A percentile compares a stretch with the other conserved stretches of the same genome.
These are phyloP conservation scores for Pyricularia grisea DNA, from an alignment of 2,329 filamentous ascomycete species.

Conservation along the genomic window DNA sequence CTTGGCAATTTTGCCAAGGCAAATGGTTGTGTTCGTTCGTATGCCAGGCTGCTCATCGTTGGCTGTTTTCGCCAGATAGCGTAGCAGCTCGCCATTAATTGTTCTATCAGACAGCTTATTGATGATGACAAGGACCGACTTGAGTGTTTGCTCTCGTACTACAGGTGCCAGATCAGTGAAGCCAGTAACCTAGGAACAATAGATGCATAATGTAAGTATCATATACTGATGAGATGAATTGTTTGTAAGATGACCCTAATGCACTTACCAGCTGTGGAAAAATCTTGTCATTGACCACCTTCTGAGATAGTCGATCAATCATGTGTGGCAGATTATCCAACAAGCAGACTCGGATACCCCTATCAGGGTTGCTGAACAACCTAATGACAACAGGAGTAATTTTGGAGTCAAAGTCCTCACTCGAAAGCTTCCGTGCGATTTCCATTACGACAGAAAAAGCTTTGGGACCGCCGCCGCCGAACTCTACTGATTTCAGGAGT, in stretches of 20 bases:
- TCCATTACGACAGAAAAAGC: slow-evolving; percentile 84
- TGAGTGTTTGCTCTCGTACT: slow-evolving; percentile 91
- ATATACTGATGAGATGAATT: too few relatives aligned
- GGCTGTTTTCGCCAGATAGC: slow-evolving; percentile 86
- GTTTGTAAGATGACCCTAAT: background rate
- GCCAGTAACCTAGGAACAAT: slow-evolving; percentile 59
- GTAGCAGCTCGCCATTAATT: slow-evolving; percentile 86
- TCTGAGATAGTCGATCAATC: slow-evolving; percentile 84
- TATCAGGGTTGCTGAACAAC: slow-evolving; percentile 82
- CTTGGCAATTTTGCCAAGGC: slow-evolving; percentile 89
- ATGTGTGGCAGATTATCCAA: slow-evolving; percentile 82
- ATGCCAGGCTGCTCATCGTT: slow-evolving; percentile 98
- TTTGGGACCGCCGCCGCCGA: slow-evolving; percentile 88
- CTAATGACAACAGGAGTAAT: slow-evolving; percentile 81
- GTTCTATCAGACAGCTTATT: slow-evolving; percentile 84
- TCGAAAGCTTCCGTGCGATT: slow-evolving; percentile 76
- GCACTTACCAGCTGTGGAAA: slow-evolving; percentile 79
- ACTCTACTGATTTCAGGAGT: slow-evolving; percentile 96
- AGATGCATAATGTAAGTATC: background rate
- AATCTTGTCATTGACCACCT: slow-evolving; percentile 89
- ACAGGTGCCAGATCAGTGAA: slow-evolving; percentile 89
- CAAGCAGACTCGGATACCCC: slow-evolving; percentile 83
- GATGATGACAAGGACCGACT: slow-evolving; percentile 82
- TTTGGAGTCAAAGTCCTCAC: slow-evolving; percentile 79
- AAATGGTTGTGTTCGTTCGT: slow-evolving; percentile 96